A percentile compares a stretch with the other conserved stretches of the same genome.
These are phyloP conservation scores for Lathyrus aphaca DNA, from an alignment of 306 rosid species.

Conservation along the genomic window DNA sequence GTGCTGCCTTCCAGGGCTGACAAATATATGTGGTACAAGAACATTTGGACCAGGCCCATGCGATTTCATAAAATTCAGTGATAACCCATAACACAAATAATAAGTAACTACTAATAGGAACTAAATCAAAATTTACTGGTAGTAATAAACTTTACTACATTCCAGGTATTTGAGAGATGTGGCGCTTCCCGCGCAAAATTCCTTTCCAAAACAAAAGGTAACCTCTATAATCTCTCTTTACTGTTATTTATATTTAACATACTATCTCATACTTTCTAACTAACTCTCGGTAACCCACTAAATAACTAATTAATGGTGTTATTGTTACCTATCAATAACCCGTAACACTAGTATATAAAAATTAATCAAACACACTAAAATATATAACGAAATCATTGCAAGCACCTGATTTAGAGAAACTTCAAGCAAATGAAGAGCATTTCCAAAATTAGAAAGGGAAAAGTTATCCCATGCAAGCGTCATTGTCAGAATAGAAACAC, in stretches of 20 bases:
- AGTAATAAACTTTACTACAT: neutral
- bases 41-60: neutral
- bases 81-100: neutral
- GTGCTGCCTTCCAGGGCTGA: neutral
- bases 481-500: constrained; percentile 70
- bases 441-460: constrained; percentile 63
- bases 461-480: constrained; percentile 82
- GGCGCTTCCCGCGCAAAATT: neutral
- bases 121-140: neutral
- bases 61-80: constrained; percentile 2
- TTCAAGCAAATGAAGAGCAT: constrained; percentile 62
- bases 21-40: neutral
- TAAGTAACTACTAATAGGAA: neutral
- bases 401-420: constrained; percentile 75
- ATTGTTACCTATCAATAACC: neutral
- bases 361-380: constrained; percentile 21
- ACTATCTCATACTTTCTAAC: constrained; percentile 5
- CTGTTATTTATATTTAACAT: neutral
- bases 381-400: constrained; percentile 29
- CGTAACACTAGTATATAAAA: neutral
- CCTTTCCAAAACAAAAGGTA: neutral
- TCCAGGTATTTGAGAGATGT: neutral
- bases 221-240: neutral
- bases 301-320: neutral
- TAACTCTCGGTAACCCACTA: constrained; percentile 8